Base-by-base conservation (phyloP, 306 rosid genomes). In the Gastrolobium bilobum region DNA sequence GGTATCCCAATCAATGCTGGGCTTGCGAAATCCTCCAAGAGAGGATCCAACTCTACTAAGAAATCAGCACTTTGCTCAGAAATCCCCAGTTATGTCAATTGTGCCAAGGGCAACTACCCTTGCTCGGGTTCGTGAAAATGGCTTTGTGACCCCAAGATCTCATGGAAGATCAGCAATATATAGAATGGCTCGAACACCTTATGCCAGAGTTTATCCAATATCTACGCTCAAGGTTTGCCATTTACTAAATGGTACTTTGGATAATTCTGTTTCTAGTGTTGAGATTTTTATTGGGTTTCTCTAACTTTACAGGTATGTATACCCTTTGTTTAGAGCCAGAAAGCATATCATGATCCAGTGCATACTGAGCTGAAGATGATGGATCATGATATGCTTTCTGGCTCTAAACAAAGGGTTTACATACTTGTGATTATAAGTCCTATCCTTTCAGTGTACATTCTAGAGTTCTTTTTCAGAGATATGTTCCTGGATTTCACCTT, bases 161-260 rank as follows among this genome's bases (percentile, higher is more conserved):
- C 91, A 71, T 72, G 98, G 98, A 31, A 92, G 92, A 81, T 91
- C 97, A 73, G 97, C 97, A 61, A 84, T 92, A 53, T 91, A 92
- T 81, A 91, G 71, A 68, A 92, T 91, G 98, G 99, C 94, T 63
- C 89, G 90, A 42, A 85, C 92, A 8, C n/a, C n/a, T n/a, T n/a
- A n/a, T n/a, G n/a, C n/a, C n/a, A n/a, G n/a, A n/a, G n/a, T n/a
- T n/a, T n/a, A n/a, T n/a, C n/a, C n/a, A n/a, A n/a, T n/a, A n/a
- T n/a, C n/a, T n/a, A n/a, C n/a, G n/a, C n/a, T n/a, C n/a, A n/a
- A n/a, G n/a, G n/a, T n/a, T n/a, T n/a, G n/a, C n/a, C n/a, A n/a
- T n/a, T n/a, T n/a, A n/a, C 97, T 48, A 8, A 58, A 10, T 75
- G 56, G 14, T 72, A 14, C n/a, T 31, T 68, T 68, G 30, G 11